Evolutionary conservation across 208 protist genomes (phyloP).

Genomic region (Entamoeba invadens): DNA sequence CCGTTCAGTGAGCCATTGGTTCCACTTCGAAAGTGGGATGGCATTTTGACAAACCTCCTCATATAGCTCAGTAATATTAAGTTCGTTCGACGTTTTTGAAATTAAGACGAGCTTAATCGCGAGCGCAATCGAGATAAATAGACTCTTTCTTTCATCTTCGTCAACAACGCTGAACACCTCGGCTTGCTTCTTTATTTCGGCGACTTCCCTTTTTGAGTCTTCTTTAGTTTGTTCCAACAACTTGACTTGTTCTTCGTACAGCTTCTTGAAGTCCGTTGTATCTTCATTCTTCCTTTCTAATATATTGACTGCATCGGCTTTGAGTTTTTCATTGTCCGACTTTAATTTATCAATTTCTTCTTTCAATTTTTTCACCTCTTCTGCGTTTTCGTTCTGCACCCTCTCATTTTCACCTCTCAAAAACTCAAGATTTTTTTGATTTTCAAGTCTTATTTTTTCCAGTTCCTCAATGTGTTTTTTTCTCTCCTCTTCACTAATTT

Average conservation of each 20-base stretch:
- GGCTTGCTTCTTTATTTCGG: not conserved
- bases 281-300: not conserved
- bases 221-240: not conserved
- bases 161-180: not conserved
- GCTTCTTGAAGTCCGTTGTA: no score
- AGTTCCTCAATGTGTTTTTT: no score
- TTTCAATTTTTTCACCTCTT: no score
- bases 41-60: not conserved
- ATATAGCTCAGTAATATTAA: not conserved
- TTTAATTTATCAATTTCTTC: not conserved
- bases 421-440: no score
- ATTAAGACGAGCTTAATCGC: not conserved
- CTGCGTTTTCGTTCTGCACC: no score
- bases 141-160: not conserved
- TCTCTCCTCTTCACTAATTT: no score
- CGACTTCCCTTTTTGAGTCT: not conserved
- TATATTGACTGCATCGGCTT: not conserved
- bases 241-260: no score
- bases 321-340: not conserved
- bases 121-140: not conserved
- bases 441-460: no score
- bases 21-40: not conserved
- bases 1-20: not conserved
- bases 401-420: no score
- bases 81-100: not conserved